Conservation (phyloP, 352 stramenopile genomes). For the Pythium diclinum region DNA sequence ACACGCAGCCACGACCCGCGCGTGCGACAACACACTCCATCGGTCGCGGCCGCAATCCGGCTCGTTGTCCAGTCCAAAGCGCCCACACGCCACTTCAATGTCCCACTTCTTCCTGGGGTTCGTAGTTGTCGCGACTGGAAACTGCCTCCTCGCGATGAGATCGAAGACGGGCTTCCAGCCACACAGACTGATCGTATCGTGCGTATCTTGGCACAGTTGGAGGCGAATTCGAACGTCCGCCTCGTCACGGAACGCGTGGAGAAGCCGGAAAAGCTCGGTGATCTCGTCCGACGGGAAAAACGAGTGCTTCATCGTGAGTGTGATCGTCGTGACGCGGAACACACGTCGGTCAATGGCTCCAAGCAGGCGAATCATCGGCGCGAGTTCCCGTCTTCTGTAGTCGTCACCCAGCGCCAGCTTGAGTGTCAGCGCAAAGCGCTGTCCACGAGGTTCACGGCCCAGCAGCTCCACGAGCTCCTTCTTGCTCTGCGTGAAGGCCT, state of each 20-base stretch:
- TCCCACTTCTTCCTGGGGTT: neutral
- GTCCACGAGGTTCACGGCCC: no score
- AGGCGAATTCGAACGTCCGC: constrained; percentile 10
- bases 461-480: no score
- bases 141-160: constrained; percentile 2
- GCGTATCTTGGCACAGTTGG: constrained; percentile 1
- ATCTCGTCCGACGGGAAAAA: no score
- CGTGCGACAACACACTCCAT: no score
- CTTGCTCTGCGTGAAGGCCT: neutral
- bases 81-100: neutral
- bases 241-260: constrained; percentile 9
- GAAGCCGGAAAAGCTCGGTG: neutral
- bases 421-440: no score
- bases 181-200: neutral
- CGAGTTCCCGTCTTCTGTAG: no score
- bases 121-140: neutral
- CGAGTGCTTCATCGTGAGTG: neutral
- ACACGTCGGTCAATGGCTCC: neutral
- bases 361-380: neutral
- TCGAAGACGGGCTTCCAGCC: constrained; percentile 8
- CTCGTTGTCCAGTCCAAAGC: neutral
- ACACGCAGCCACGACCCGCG: no score
- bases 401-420: no score
- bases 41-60: neutral
- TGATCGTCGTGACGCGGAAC: neutral